A percentile compares a stretch with the other conserved stretches of the same genome.
phyloP scores from a whole-genome alignment of 1,139 yeast genomes.

The Candida sp. region DNA sequence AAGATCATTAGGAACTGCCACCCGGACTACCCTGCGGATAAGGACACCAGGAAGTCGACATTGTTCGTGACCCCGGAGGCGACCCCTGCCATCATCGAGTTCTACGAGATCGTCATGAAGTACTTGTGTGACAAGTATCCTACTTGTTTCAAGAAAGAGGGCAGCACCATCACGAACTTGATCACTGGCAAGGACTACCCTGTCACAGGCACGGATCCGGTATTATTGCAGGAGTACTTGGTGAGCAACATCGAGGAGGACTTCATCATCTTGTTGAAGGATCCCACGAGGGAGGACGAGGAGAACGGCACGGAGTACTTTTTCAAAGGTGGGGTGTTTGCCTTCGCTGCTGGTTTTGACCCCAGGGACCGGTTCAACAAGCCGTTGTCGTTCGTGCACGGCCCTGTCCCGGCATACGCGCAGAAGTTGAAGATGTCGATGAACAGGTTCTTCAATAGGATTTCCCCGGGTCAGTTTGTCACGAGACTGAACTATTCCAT shows the following conservation, averaged over 20 bases:
- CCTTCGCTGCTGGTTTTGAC: slow-evolving; percentile 79
- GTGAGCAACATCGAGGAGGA: slow-evolving; percentile 69
- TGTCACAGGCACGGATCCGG: slow-evolving; percentile 20
- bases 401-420: slow-evolving; percentile 68
- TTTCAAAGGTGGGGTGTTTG: slow-evolving; percentile 66
- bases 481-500: slow-evolving; percentile 67
- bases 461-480: slow-evolving; percentile 56
- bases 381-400: slow-evolving; percentile 59
- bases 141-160: slow-evolving; percentile 44
- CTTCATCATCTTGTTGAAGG: slow-evolving; percentile 59
- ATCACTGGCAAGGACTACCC: slow-evolving; percentile 48
- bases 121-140: slow-evolving; percentile 64
- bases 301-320: slow-evolving; percentile 60
- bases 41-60: slow-evolving; percentile 32
- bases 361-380: slow-evolving; percentile 59
- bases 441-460: slow-evolving; percentile 61
- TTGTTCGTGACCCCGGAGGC: slow-evolving; percentile 45
- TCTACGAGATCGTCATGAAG: slow-evolving; percentile 51
- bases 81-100: slow-evolving; percentile 56
- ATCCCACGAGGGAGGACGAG: slow-evolving; percentile 37
- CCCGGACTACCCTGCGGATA: slow-evolving; percentile 35
- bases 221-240: slow-evolving; percentile 44
- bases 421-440: slow-evolving; percentile 58
- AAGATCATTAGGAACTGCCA: slow-evolving; percentile 41
- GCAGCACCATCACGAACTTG: slow-evolving; percentile 37